Percentiles rank a stretch among this genome's conserved stretches.
Evolutionary conservation across 2,329 filamentous ascomycete species (phyloP).

Genomic region (Anthostomella pinea): DNA sequence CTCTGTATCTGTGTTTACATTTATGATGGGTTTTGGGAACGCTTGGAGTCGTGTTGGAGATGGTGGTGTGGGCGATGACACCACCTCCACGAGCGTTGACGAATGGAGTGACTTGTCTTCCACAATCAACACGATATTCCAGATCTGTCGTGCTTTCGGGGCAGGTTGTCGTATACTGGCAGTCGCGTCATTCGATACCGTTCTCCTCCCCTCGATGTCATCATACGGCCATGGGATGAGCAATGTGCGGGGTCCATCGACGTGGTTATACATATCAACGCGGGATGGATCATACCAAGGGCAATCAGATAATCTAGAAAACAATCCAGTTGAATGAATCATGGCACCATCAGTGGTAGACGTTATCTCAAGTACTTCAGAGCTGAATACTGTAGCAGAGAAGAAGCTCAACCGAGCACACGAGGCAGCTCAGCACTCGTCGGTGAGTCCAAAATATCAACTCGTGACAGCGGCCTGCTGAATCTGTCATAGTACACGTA

Average conservation of each 20-base stretch:
- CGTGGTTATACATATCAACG: neutral
- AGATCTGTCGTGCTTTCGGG: too few relatives aligned
- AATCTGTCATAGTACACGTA: slow-evolving; percentile 32
- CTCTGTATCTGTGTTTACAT: too few relatives aligned
- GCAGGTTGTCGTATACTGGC: too few relatives aligned
- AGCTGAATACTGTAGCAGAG: slow-evolving; percentile 20
- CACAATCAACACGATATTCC: too few relatives aligned
- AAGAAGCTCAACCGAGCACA: slow-evolving; percentile 24
- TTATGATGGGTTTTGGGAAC: too few relatives aligned
- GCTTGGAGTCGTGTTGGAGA: too few relatives aligned
- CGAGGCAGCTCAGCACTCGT: slow-evolving; percentile 19
- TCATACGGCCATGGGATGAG: slow-evolving; percentile 15
- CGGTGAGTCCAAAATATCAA: slow-evolving; percentile 14
- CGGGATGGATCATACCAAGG: neutral
- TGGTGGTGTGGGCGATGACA: too few relatives aligned
- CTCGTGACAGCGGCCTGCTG: too few relatives aligned
- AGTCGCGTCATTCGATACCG: too few relatives aligned
- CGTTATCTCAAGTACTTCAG: slow-evolving; percentile 18
- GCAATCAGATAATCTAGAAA: neutral
- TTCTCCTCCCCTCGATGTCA: too few relatives aligned
- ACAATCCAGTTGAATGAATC: slow-evolving; percentile 1
- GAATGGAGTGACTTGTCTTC: too few relatives aligned
- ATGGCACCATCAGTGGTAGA: slow-evolving; percentile 28
- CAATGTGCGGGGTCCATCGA: slow-evolving; percentile 13
- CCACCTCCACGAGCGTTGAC: too few relatives aligned